These are phyloP conservation scores for Dichotomocladium elegans DNA, from an alignment of 371 early-diverging fungal species.

Conservation along the genomic window DNA sequence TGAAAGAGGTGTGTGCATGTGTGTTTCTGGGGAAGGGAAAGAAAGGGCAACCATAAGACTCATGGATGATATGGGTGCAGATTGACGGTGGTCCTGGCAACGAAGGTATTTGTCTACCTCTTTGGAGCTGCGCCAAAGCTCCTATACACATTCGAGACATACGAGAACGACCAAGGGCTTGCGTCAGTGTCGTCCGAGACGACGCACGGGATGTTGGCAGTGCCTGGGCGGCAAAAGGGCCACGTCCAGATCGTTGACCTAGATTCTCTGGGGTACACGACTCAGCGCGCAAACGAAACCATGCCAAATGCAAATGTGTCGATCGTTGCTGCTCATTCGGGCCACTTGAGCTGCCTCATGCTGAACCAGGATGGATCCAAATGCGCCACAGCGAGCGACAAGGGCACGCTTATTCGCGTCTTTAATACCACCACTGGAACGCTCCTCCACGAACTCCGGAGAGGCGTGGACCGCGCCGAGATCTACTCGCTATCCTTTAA, in stretches of 20 bases:
- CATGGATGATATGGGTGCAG: constrained; percentile 27
- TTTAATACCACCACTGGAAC: constrained; percentile 77
- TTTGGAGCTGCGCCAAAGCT: constrained; percentile 68
- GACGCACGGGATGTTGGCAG: constrained; percentile 64
- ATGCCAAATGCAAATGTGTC: constrained; percentile 55
- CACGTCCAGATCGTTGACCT: constrained; percentile 87
- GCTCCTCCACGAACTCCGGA: constrained; percentile 79
- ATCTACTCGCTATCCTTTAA: constrained; percentile 89
- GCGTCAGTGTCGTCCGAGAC: constrained; percentile 62
- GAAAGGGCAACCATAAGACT: not conserved
- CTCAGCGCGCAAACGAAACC: constrained; percentile 4
- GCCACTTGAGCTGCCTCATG: constrained; percentile 71
- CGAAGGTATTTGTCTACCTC: constrained; percentile 83
- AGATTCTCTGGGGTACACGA: constrained; percentile 44
- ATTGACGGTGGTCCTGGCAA: constrained; percentile 73
- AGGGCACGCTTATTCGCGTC: constrained; percentile 90
- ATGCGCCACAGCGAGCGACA: constrained; percentile 81
- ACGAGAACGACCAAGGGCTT: constrained; percentile 76
- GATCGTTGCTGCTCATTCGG: constrained; percentile 85
- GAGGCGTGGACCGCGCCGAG: constrained; percentile 88
- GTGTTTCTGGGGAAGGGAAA: not conserved
- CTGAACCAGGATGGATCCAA: constrained; percentile 73
- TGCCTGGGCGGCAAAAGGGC: constrained; percentile 78
- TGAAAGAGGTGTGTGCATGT: constrained; percentile 74
- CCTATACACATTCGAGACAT: constrained; percentile 82